These are phyloP conservation scores for Lentinula sp. DNA, from an alignment of 768 basidiomycete genomes.

Conservation along the genomic window DNA sequence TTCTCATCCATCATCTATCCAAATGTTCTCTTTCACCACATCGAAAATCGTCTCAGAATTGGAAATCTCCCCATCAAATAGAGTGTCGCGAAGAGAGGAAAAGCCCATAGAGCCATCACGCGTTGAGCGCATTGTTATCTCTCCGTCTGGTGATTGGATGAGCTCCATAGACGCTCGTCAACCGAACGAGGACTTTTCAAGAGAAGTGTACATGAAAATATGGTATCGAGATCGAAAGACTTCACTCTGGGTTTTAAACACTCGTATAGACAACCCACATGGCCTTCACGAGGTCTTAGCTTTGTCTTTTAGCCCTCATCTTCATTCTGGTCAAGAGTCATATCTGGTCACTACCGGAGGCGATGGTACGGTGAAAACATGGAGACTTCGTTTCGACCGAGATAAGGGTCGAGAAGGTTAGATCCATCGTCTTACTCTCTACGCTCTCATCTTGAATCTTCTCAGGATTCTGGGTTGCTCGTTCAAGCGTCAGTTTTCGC, in stretches of 20 bases:
- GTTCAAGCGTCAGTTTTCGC: constrained; percentile 67
- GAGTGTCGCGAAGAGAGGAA: constrained; percentile 77
- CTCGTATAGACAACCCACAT: constrained; percentile 86
- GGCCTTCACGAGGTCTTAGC: constrained; percentile 55
- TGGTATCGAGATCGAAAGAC: constrained; percentile 79
- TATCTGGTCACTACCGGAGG: constrained; percentile 69
- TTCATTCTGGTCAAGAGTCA: constrained; percentile 19
- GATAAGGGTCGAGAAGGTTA: constrained; percentile 53
- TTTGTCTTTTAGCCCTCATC: constrained; percentile 62
- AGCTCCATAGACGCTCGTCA: constrained; percentile 80
- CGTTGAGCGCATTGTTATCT: constrained; percentile 66
- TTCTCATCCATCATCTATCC: constrained; percentile 92
- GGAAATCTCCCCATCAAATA: constrained; percentile 91
- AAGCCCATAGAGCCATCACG: constrained; percentile 67
- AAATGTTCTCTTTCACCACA: constrained; percentile 74
- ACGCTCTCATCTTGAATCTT: not conserved
- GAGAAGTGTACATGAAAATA: constrained; percentile 79
- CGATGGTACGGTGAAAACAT: constrained; percentile 75
- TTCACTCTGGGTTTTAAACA: constrained; percentile 71
- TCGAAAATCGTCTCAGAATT: constrained; percentile 77
- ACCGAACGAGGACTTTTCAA: constrained; percentile 56
- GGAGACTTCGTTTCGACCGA: constrained; percentile 53
- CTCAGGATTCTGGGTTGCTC: constrained; percentile 73
- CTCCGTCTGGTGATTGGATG: constrained; percentile 79
- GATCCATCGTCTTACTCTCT: constrained; percentile 13